Percentiles rank a stretch among this genome's conserved stretches.
Conservation (phyloP, 208 protist species). For the Angomonas ambiguus region DNA sequence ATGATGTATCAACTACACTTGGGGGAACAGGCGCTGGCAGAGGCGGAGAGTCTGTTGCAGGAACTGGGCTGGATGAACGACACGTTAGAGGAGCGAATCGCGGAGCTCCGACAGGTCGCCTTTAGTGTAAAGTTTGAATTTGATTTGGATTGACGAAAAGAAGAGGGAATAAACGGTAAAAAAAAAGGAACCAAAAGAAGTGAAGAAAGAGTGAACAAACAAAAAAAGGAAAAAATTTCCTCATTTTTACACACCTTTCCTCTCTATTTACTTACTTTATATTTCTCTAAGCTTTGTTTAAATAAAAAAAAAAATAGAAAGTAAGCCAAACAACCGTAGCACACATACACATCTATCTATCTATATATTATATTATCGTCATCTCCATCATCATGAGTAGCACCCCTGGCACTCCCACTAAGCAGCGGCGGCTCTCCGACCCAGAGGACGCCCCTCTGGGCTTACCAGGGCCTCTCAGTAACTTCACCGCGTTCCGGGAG, state of each 20-base stretch:
- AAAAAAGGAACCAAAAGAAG: background rate
- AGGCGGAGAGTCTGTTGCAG: slow-evolving; percentile 57
- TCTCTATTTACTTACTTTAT: no score
- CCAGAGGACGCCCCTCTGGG: background rate
- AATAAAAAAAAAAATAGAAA: no score
- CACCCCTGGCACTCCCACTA: background rate
- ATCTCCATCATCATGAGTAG: no score
- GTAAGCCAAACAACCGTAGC: no score
- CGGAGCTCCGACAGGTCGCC: slow-evolving; percentile 36
- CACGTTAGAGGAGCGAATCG: slow-evolving; percentile 44
- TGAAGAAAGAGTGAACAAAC: background rate
- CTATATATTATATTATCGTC: no score
- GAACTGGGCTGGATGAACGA: slow-evolving; percentile 78
- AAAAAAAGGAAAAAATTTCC: background rate
- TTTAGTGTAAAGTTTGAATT: slow-evolving; percentile 68
- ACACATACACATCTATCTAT: no score
- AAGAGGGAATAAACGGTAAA: background rate
- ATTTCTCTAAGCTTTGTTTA: no score
- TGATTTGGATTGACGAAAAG: slow-evolving; percentile 61
- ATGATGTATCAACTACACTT: slow-evolving; percentile 88
- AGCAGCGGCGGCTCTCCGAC: background rate
- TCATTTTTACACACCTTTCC: background rate
- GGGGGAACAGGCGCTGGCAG: slow-evolving; percentile 70
- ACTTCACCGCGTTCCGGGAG: background rate
- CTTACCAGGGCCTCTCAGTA: background rate